Percentiles rank a stretch among this genome's conserved stretches.
phyloP scores from a whole-genome alignment of 805 yeast genomes.

The Debaryomyces maramus region DNA sequence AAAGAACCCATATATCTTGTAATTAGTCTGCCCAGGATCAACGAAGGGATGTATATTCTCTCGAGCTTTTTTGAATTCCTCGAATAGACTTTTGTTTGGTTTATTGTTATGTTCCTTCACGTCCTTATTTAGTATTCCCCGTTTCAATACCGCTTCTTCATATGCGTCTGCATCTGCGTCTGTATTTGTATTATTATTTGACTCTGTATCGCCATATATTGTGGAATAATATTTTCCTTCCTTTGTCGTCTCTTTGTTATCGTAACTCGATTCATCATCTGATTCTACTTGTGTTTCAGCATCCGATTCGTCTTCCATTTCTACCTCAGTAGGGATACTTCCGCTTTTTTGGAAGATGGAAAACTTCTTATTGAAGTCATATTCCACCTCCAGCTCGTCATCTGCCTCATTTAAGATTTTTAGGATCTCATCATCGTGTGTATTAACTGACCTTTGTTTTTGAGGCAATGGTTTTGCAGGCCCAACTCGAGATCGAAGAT shows the following conservation, averaged over 20 bases:
- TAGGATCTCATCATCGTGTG: constrained; percentile 19
- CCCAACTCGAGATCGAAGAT: constrained; percentile 36
- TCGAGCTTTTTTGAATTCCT: constrained; percentile 9
- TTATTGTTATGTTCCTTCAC: not conserved
- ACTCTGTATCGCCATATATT: constrained; percentile 5
- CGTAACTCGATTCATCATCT: constrained; percentile 1
- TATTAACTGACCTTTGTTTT: constrained; percentile 4
- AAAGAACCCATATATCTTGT: not conserved
- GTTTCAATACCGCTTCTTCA: constrained; percentile 1
- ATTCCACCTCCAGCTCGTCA: constrained; percentile 9
- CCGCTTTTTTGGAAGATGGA: constrained; percentile 15
- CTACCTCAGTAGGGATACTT: constrained; percentile 7
- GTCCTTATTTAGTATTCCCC: constrained; percentile 3
- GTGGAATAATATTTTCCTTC: constrained; percentile 5
- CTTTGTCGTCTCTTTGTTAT: constrained; percentile 1
- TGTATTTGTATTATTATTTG: too few relatives aligned
- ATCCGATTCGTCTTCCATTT: constrained; percentile 4
- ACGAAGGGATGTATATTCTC: constrained; percentile 2
- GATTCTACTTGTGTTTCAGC: constrained; percentile 1
- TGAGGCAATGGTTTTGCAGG: constrained; percentile 35
- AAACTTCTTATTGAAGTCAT: constrained; percentile 18
- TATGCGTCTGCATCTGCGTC: constrained; percentile 4
- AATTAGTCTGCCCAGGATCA: not conserved
- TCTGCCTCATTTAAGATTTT: constrained; percentile 17
- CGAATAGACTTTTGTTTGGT: constrained; percentile 12